A percentile compares a stretch with the other conserved stretches of the same genome.
Evolutionary conservation across 306 rosid genomes (phyloP).

Genomic region (Quercus suber): DNA sequence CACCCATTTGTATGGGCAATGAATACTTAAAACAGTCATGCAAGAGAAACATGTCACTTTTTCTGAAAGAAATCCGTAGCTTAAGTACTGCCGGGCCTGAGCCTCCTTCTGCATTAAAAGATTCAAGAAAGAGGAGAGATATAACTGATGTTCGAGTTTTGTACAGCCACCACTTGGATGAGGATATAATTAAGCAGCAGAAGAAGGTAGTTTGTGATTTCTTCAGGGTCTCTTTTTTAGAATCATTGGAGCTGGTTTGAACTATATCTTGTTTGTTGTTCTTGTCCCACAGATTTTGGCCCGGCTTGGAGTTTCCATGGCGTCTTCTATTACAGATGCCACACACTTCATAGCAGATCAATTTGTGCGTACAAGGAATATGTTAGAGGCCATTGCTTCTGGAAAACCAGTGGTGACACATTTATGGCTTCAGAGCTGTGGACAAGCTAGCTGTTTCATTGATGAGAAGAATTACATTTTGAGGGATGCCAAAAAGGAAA

Average conservation of each 20-base stretch:
- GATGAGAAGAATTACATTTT: constrained; percentile 79
- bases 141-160: constrained; percentile 65
- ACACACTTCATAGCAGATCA: constrained; percentile 90
- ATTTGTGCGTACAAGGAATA: constrained; percentile 86
- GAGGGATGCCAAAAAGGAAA: constrained; percentile 82
- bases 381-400: constrained; percentile 89
- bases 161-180: constrained; percentile 81
- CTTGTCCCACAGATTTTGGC: constrained; percentile 54
- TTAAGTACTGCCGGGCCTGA: constrained; percentile 43
- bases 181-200: constrained; percentile 71
- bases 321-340: constrained; percentile 70
- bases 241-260: constrained; percentile 15
- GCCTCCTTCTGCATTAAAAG: constrained; percentile 50
- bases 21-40: constrained; percentile 62
- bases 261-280: constrained; percentile 24
- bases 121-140: constrained; percentile 84
- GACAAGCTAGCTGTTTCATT: constrained; percentile 83
- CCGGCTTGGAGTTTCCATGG: constrained; percentile 69
- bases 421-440: constrained; percentile 91
- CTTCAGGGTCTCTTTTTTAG: not conserved
- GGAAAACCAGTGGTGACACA: constrained; percentile 95
- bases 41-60: constrained; percentile 38
- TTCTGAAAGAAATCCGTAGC: constrained; percentile 62
- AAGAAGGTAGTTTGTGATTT: constrained; percentile 63
- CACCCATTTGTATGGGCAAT: constrained; percentile 88